These are phyloP conservation scores for Onygenales sp. DNA, from an alignment of 2,329 filamentous ascomycete species.

Conservation along the genomic window DNA sequence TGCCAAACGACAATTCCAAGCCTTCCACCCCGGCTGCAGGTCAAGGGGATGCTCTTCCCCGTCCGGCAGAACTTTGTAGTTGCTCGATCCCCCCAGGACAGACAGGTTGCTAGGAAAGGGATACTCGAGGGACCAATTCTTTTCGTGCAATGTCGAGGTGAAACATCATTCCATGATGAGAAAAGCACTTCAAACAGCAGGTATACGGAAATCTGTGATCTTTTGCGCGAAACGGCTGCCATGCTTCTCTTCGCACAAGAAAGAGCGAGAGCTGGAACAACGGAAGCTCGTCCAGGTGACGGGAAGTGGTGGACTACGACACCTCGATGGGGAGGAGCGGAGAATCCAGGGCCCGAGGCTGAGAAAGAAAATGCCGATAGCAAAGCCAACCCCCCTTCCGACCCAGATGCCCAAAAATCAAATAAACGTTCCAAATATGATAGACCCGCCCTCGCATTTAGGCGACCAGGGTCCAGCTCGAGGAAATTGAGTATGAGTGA, in stretches of 20 bases:
- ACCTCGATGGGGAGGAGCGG: constrained; percentile 47
- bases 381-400: constrained; percentile 16
- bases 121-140: constrained; percentile 51
- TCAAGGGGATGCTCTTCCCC: constrained; percentile 45
- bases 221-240: constrained; percentile 48
- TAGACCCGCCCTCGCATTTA: constrained; percentile 22
- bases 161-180: constrained; percentile 42
- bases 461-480: constrained; percentile 23
- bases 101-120: constrained; percentile 42
- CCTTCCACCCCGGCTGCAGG: constrained; percentile 37
- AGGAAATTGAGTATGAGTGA: constrained; percentile 38
- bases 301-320: constrained; percentile 52
- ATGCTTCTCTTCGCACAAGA: constrained; percentile 52
- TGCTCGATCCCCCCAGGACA: constrained; percentile 44
- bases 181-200: constrained; percentile 21
- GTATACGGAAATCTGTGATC: constrained; percentile 39
- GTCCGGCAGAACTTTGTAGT: constrained; percentile 47
- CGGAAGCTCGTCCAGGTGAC: constrained; percentile 42
- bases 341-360: constrained; percentile 26
- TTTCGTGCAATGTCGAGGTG: constrained; percentile 45
- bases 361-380: constrained; percentile 22
- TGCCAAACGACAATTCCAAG: constrained; percentile 42
- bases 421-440: constrained; percentile 31
- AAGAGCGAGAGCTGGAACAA: constrained; percentile 45
- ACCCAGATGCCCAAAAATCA: constrained; percentile 20